phyloP scores from a whole-genome alignment of 2,329 filamentous ascomycete genomes.

The Clarireedia hainanense region DNA sequence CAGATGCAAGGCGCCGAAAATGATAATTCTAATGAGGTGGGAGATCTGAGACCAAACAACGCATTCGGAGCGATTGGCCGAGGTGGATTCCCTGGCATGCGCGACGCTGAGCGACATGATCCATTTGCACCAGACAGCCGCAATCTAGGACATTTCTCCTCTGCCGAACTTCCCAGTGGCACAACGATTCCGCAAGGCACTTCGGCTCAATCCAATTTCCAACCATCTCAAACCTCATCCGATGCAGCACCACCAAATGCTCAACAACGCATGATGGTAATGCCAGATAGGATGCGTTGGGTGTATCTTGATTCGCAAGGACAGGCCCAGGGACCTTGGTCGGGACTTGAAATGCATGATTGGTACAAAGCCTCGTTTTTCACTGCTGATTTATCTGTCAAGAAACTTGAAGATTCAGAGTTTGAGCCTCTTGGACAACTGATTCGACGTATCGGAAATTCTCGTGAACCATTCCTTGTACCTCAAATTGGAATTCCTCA shows the following conservation, averaged over 20 bases:
- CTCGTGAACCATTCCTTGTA: constrained; percentile 91
- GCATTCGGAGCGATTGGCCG: constrained; percentile 62
- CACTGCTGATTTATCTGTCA: constrained; percentile 86
- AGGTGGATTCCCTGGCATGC: constrained; percentile 43
- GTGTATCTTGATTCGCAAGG: constrained; percentile 94
- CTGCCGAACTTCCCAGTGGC: constrained; percentile 21
- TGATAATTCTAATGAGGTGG: constrained; percentile 47
- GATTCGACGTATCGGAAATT: constrained; percentile 93
- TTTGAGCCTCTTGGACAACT: constrained; percentile 94
- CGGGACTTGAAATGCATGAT: constrained; percentile 96
- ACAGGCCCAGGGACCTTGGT: constrained; percentile 88
- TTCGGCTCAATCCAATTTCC: constrained; percentile 25
- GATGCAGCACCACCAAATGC: constrained; percentile 54
- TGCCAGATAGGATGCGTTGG: constrained; percentile 98
- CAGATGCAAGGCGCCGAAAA: constrained; percentile 75
- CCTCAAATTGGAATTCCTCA: constrained; percentile 95
- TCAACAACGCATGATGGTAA: constrained; percentile 86
- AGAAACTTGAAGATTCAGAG: constrained; percentile 86
- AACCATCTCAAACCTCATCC: constrained; percentile 27
- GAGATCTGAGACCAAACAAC: constrained; percentile 53
- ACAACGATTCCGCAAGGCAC: constrained; percentile 21
- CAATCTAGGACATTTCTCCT: constrained; percentile 20
- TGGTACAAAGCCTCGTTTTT: constrained; percentile 99
- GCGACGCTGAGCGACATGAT: constrained; percentile 28
- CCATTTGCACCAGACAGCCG: constrained; percentile 24